A percentile compares a stretch with the other conserved stretches of the same genome.
phyloP scores from a whole-genome alignment of 768 basidiomycete species.

The Boletus reticuloceps region DNA sequence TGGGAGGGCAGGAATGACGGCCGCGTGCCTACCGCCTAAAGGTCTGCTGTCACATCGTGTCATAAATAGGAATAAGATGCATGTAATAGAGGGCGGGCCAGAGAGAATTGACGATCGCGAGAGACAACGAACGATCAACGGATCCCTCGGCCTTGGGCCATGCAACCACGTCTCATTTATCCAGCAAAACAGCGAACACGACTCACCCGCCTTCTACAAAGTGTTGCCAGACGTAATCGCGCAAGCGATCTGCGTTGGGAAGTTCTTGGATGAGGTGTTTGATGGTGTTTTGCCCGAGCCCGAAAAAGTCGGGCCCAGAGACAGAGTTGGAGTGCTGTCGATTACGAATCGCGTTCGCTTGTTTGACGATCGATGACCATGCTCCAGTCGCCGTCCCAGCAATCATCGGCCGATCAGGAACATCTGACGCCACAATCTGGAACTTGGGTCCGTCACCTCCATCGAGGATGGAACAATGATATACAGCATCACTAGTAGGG shows the following conservation, averaged over 20 bases:
- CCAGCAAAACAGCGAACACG: constrained; percentile 8
- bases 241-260: constrained; percentile 63
- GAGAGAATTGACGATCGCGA: constrained; percentile 15
- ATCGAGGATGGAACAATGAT: constrained; percentile 81
- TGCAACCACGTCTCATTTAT: constrained; percentile 9
- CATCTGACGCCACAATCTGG: constrained; percentile 74
- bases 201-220: constrained; percentile 85
- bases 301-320: constrained; percentile 87
- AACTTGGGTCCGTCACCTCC: constrained; percentile 86
- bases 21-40: constrained; percentile 77
- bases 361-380: constrained; percentile 81
- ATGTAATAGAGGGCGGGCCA: constrained; percentile 18
- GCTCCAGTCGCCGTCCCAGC: constrained; percentile 88
- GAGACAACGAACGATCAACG: constrained; percentile 3
- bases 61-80: constrained; percentile 30
- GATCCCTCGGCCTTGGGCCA: constrained; percentile 9
- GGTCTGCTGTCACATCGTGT: constrained; percentile 48
- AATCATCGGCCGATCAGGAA: constrained; percentile 66
- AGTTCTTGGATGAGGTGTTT: constrained; percentile 89
- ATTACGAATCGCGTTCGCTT: constrained; percentile 77
- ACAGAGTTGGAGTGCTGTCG: constrained; percentile 84
- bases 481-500: constrained; percentile 63
- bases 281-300: constrained; percentile 83
- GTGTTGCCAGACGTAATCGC: constrained; percentile 85
- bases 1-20: constrained; percentile 76